phyloP scores from a whole-genome alignment of 2,329 filamentous ascomycete genomes.

The Xylaria multiplex region DNA sequence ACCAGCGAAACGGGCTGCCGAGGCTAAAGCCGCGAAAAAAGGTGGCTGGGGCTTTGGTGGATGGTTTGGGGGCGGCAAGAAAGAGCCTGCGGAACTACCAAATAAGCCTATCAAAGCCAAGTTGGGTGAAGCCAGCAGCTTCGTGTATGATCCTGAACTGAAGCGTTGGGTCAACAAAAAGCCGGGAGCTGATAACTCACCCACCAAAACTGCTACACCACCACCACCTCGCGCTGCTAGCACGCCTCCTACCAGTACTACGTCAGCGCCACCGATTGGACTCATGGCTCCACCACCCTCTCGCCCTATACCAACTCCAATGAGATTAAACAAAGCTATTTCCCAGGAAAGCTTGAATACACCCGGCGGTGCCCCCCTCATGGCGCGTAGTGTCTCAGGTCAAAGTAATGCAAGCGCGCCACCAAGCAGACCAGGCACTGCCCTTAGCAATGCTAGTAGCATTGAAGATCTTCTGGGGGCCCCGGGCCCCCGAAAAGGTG shows the following conservation, averaged over 20 bases:
- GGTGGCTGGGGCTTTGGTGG: slow-evolving; percentile 83
- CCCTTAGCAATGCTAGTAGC: slow-evolving; percentile 90
- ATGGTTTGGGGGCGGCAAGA: slow-evolving; percentile 83
- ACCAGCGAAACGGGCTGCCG: slow-evolving; percentile 69
- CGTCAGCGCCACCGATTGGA: slow-evolving; percentile 46
- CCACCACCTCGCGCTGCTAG: slow-evolving; percentile 77
- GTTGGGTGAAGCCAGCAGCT: slow-evolving; percentile 90
- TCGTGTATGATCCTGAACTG: slow-evolving; percentile 94
- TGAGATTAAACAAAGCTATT: slow-evolving; percentile 49
- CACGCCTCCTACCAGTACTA: slow-evolving; percentile 59
- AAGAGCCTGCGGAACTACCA: slow-evolving; percentile 59
- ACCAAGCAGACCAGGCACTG: slow-evolving; percentile 77
- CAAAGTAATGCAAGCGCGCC: slow-evolving; percentile 62
- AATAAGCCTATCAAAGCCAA: slow-evolving; percentile 87
- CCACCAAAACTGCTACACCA: slow-evolving; percentile 73
- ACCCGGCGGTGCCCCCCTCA: slow-evolving; percentile 50
- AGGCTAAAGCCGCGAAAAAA: slow-evolving; percentile 64
- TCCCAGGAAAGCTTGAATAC: slow-evolving; percentile 53
- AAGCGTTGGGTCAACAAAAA: slow-evolving; percentile 99
- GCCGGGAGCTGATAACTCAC: slow-evolving; percentile 70
- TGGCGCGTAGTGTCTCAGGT: slow-evolving; percentile 61
- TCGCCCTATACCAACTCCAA: slow-evolving; percentile 43
- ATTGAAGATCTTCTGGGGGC: slow-evolving; percentile 92
- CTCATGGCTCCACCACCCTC: slow-evolving; percentile 39
- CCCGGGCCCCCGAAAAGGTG: slow-evolving; percentile 73